Base-by-base conservation (phyloP, 306 rosid species). In the Inga oerstediana region DNA sequence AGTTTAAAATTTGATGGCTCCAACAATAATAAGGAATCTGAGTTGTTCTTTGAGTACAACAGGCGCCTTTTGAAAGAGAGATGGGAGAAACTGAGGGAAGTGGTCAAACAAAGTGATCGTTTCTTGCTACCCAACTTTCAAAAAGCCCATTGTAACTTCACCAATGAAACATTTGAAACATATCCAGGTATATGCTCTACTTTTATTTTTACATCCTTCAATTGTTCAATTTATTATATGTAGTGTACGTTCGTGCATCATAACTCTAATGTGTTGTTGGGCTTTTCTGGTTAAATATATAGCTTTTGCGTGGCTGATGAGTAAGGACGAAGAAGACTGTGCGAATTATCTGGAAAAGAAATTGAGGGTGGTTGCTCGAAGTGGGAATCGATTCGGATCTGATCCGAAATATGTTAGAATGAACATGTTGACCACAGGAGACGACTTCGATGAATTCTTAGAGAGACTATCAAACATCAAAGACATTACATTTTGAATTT, bases 241-340 rank as follows among this genome's bases (percentile, higher is more conserved):
- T 8, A 4, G 11, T 14, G 19, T 3, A 70, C 75, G 7, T 34
- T 70, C 45, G 11, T 56, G 0, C 13, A 59, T 7, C 13, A 1
- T 2, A 56, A 24, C 37, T 12, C 22, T 72, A n/a, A 80, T 30
- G 3, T 34, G 52, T 17, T 37, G 12, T 39, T n/a, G 3, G 62
- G 19, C 2, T 75, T 77, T 45, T 35, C 41, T 32, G 41, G 32
- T 13, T 19, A 7, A 6, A 54, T n/a, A 24, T 52, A 45, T 86
- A 95, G 98, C 80, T 75, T 95, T 86, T 85, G 91, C 93, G 2
- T 95, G 98, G 98, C 59, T 95, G 94, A 89, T 91, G 89, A 51
- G 87, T 49, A 76, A 89, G 32, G 86, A 82, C 24, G 85, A 83
- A 52, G 86, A 89, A 82, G 88, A 93, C 62, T 24, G 27, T 82